Percentiles rank a stretch among this genome's conserved stretches.
These are phyloP conservation scores for Arthroderma uncinatum DNA, from an alignment of 2,329 filamentous ascomycete species.

Conservation along the genomic window DNA sequence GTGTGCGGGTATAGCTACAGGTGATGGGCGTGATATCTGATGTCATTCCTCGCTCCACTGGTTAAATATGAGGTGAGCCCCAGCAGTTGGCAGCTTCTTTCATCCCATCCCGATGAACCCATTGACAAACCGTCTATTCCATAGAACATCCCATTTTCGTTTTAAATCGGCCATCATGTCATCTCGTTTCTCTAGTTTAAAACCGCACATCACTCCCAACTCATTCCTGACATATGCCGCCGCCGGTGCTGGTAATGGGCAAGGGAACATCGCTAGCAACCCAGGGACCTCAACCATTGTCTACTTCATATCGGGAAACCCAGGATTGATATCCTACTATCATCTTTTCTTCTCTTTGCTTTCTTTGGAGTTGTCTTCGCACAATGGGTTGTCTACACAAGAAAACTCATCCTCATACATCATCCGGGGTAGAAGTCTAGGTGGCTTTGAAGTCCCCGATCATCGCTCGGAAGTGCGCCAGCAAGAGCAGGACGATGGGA, in stretches of 20 bases:
- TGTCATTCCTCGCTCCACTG: too few species aligned
- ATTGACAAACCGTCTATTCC: not conserved
- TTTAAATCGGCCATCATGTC: not conserved
- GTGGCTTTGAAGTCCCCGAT: constrained; percentile 24
- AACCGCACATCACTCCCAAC: constrained; percentile 21
- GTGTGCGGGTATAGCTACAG: too few species aligned
- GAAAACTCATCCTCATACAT: constrained; percentile 12
- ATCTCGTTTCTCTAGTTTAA: not conserved
- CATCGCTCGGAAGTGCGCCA: not conserved
- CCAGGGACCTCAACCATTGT: constrained; percentile 25
- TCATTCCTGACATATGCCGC: constrained; percentile 21
- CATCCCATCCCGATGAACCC: not conserved
- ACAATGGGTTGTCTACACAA: not conserved
- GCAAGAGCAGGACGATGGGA: not conserved
- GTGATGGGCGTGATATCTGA: too few species aligned
- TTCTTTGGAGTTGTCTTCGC: constrained; percentile 16
- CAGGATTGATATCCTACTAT: constrained; percentile 41
- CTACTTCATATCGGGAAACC: constrained; percentile 42
- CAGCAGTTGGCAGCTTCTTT: not conserved
- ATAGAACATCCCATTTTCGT: not conserved
- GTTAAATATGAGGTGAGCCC: too few species aligned
- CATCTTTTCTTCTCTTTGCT: constrained; percentile 34
- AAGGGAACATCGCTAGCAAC: constrained; percentile 5
- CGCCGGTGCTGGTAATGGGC: not conserved
- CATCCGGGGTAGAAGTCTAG: constrained; percentile 28